phyloP scores from a whole-genome alignment of 1,139 yeast species.

The Kluyveromyces marxianus region DNA sequence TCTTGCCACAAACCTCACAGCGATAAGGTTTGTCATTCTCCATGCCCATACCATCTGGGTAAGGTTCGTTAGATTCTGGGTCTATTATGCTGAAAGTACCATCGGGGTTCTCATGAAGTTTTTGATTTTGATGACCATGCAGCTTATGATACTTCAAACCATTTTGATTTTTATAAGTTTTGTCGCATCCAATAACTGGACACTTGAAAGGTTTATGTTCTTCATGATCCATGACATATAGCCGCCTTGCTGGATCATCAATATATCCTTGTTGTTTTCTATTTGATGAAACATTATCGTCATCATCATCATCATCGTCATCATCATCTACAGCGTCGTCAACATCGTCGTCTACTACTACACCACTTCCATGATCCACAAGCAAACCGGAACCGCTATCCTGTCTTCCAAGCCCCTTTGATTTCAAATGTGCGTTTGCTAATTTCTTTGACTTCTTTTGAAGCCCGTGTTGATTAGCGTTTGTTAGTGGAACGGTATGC shows the following conservation, averaged over 20 bases:
- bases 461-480: background rate
- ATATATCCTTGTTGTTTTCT: conserved; percentile 51
- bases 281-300: conserved; percentile 13
- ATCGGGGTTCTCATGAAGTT: conserved; percentile 81
- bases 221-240: conserved; percentile 85
- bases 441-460: conserved; percentile 2
- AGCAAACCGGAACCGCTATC: conserved; percentile 5
- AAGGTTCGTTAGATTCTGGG: conserved; percentile 86
- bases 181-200: conserved; percentile 97
- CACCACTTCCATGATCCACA: conserved; percentile 22
- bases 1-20: conserved; percentile 96
- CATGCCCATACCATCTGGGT: conserved; percentile 85
- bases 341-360: conserved; percentile 23
- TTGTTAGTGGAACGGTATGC: background rate
- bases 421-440: background rate
- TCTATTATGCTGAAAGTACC: conserved; percentile 90
- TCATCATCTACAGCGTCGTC: conserved; percentile 33
- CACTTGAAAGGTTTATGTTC: conserved; percentile 95
- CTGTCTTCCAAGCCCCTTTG: background rate
- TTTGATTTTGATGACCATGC: conserved; percentile 97
- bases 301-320: conserved; percentile 30
- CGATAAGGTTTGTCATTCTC: conserved; percentile 97
- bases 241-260: conserved; percentile 89
- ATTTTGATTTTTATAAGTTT: conserved; percentile 93
- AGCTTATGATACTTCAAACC: conserved; percentile 92